Base-by-base conservation (phyloP, 306 rosid species). In the Quercus aquifolioides region DNA sequence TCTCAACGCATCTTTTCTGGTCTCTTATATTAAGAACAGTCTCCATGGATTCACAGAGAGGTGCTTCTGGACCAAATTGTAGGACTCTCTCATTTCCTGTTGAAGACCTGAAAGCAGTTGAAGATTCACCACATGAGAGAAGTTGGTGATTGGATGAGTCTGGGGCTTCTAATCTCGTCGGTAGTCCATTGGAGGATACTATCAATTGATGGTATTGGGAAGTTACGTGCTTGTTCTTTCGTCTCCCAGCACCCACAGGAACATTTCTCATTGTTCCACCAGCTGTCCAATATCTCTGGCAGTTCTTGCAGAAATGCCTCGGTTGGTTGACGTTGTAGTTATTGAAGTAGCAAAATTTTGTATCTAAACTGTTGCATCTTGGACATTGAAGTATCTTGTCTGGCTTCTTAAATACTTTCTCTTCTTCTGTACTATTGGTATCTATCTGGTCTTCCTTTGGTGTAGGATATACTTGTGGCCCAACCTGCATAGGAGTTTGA, bases 251-350 rank as follows among this genome's bases (percentile, higher is more conserved):
- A 12, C 97, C 97, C 12, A 92, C 74, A 0, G 94, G 97, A 81
- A 92, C 90, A 67, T 88, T 88, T 77, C 97, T 87, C 90, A 88
- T 84, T 10, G 92, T 88, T 57, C 97, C 97, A 38, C 97, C 97
- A 14, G 97, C 97, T 12, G 97, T 92, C 97, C 97, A 92, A 67
- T 90, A 90, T 84, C 97, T 85, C 59, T 92, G 97, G 78, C 94
- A 92, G 74, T 87, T 90, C 84, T 87, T 92, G 78, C 97, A 92
- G 87, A 90, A 92, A 69, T 92, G 92, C n/a, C 97, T 80, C 21
- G 97, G 97, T 74, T 92, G 97, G 60, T 90, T 92, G 60, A 90
- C 97, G 59, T 90, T 92, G 80, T 92, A 90, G 85, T 92, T 92
- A 23, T 92, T 92, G 84, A 92, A 92, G 70, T 92, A 92, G 82